phyloP scores from a whole-genome alignment of 1,284 basidiomycete genomes.

The Sporisorium exsertum region DNA sequence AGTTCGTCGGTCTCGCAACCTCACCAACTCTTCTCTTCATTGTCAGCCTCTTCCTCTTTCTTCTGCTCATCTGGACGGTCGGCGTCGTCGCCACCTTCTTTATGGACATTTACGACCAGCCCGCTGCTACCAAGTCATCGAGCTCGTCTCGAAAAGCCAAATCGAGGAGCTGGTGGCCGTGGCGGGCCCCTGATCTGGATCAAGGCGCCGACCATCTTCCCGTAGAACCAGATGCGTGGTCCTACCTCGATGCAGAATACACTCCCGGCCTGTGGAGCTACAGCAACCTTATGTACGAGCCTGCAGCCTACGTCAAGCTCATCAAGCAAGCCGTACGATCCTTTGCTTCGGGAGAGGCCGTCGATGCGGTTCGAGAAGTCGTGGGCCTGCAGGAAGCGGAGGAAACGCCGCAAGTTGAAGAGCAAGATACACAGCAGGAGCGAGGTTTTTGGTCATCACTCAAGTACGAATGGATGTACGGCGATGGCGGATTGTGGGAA shows the following conservation, averaged over 20 bases:
- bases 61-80: slow-evolving; percentile 43
- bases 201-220: not conserved
- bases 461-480: slow-evolving; percentile 53
- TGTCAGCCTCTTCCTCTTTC: slow-evolving; percentile 47
- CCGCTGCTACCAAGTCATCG: not conserved
- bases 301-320: slow-evolving; percentile 45
- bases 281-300: slow-evolving; percentile 41
- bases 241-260: slow-evolving; percentile 32
- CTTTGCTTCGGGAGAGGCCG: slow-evolving; percentile 50
- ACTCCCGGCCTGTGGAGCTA: slow-evolving; percentile 34
- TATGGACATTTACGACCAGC: slow-evolving; percentile 43
- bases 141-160: not conserved
- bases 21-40: slow-evolving; percentile 46
- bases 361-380: slow-evolving; percentile 28
- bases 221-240: slow-evolving; percentile 32
- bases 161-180: slow-evolving; percentile 35
- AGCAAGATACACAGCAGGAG: slow-evolving; percentile 9
- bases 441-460: slow-evolving; percentile 41
- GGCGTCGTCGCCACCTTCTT: slow-evolving; percentile 41
- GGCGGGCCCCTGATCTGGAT: slow-evolving; percentile 11
- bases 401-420: not conserved
- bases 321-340: slow-evolving; percentile 48
- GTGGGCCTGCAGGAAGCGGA: slow-evolving; percentile 19
- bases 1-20: slow-evolving; percentile 52
- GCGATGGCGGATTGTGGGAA: slow-evolving; percentile 46